Conservation (phyloP, 1,284 basidiomycete species). For the Malassezia dermatis region DNA sequence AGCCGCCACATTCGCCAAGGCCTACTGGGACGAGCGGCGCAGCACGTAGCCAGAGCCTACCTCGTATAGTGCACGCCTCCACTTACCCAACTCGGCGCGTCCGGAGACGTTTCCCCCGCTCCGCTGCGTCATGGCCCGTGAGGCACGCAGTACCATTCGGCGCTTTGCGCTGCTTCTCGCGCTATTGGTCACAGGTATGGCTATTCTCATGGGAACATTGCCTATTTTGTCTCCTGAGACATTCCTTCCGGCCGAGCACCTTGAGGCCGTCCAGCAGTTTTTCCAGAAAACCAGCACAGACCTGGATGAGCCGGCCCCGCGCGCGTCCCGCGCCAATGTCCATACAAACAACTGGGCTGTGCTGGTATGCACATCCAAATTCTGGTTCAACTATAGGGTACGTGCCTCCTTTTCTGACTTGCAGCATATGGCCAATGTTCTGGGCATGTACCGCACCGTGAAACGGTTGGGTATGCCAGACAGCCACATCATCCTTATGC, state of each 20-base stretch:
- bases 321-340: background rate
- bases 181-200: background rate
- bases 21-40: slow-evolving; percentile 2
- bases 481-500: slow-evolving; percentile 96
- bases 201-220: background rate
- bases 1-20: slow-evolving; percentile 57
- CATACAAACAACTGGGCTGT: slow-evolving; percentile 93
- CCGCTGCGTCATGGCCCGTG: background rate
- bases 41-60: background rate
- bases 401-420: background rate
- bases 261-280: slow-evolving; percentile 22
- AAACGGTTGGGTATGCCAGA: slow-evolving; percentile 96
- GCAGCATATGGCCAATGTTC: slow-evolving; percentile 92
- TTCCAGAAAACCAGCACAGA: slow-evolving; percentile 5
- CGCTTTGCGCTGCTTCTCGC: slow-evolving; percentile 2
- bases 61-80: background rate
- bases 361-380: slow-evolving; percentile 80
- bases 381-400: slow-evolving; percentile 98
- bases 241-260: slow-evolving; percentile 16
- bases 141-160: background rate
- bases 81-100: background rate
- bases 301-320: background rate
- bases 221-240: slow-evolving; percentile 16
- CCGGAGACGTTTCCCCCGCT: background rate
- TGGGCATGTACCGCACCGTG: slow-evolving; percentile 97